phyloP scores from a whole-genome alignment of 345 rosid genomes.

The Linum usitatissimum region DNA sequence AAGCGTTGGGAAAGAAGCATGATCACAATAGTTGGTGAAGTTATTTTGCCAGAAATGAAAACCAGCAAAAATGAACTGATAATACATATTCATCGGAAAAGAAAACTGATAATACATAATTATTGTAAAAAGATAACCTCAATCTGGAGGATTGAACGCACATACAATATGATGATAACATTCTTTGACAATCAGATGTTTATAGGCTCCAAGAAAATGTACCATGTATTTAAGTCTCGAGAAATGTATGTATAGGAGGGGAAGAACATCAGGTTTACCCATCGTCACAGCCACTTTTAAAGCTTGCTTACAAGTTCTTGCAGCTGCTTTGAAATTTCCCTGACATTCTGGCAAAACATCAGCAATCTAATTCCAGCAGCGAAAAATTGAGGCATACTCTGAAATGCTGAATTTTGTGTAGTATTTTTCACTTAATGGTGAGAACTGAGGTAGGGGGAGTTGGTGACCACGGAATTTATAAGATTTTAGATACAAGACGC shows the following conservation, averaged over 20 bases:
- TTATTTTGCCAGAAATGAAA: no score
- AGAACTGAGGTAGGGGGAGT: background rate
- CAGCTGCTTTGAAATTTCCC: slow-evolving; percentile 69
- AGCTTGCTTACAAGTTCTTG: slow-evolving; percentile 48
- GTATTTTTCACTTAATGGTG: background rate
- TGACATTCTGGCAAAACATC: slow-evolving; percentile 20
- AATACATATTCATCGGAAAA: background rate
- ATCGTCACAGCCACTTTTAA: slow-evolving; percentile 37
- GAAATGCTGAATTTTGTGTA: background rate
- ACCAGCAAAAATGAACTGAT: no score
- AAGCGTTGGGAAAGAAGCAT: no score
- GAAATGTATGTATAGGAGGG: slow-evolving; percentile 48
- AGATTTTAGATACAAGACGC: slow-evolving; percentile 44
- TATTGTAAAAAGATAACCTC: background rate
- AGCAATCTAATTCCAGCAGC: background rate
- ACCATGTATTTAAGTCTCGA: slow-evolving; percentile 35
- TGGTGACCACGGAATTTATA: background rate
- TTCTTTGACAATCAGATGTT: background rate
- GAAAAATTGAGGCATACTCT: background rate
- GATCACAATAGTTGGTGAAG: no score
- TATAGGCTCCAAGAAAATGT: background rate
- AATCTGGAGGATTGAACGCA: background rate
- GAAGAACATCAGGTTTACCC: slow-evolving; percentile 31
- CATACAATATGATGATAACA: background rate
- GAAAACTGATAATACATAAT: background rate